A percentile compares a stretch with the other conserved stretches of the same genome.
phyloP scores from a whole-genome alignment of 2,329 filamentous ascomycete genomes.

The Paraphoma chrysanthemicola region DNA sequence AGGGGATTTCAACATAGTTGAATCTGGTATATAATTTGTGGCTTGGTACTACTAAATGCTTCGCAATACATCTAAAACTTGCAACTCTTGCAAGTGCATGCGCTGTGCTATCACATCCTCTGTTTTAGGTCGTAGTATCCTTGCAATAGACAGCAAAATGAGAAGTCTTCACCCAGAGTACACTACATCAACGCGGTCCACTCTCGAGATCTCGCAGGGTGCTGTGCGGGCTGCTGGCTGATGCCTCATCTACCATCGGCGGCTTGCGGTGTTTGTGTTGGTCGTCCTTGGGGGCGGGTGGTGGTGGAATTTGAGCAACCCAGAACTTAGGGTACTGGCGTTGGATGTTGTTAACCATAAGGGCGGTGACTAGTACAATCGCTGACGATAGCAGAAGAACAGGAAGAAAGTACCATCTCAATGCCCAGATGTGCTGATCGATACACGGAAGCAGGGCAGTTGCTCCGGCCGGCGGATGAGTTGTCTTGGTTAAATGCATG shows the following conservation, averaged over 20 bases:
- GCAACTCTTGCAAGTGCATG: too few species aligned
- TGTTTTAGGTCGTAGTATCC: too few species aligned
- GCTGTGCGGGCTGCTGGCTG: slow-evolving; percentile 14
- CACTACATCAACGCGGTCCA: slow-evolving; percentile 6
- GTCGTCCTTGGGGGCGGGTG: slow-evolving; percentile 20
- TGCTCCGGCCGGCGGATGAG: slow-evolving; percentile 57
- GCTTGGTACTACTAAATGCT: too few species aligned
- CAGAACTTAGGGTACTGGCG: slow-evolving; percentile 56
- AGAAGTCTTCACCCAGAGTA: not conserved
- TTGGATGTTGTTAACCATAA: slow-evolving; percentile 54
- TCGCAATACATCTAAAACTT: too few species aligned
- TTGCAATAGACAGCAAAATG: too few species aligned
- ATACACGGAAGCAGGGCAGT: slow-evolving; percentile 54
- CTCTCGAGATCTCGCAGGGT: slow-evolving; percentile 25
- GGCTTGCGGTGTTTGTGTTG: slow-evolving; percentile 7
- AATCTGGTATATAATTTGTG: too few species aligned
- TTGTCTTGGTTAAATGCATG: slow-evolving; percentile 56
- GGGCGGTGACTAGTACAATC: slow-evolving; percentile 50
- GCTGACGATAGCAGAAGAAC: slow-evolving; percentile 50
- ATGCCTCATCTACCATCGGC: slow-evolving; percentile 13
- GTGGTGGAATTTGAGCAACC: slow-evolving; percentile 49
- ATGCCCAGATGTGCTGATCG: slow-evolving; percentile 45
- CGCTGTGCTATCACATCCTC: too few species aligned
- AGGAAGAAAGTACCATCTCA: slow-evolving; percentile 54
- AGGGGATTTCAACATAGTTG: too few species aligned